Base-by-base conservation (phyloP, 768 basidiomycete species). In the Trametopsis cervina region DNA sequence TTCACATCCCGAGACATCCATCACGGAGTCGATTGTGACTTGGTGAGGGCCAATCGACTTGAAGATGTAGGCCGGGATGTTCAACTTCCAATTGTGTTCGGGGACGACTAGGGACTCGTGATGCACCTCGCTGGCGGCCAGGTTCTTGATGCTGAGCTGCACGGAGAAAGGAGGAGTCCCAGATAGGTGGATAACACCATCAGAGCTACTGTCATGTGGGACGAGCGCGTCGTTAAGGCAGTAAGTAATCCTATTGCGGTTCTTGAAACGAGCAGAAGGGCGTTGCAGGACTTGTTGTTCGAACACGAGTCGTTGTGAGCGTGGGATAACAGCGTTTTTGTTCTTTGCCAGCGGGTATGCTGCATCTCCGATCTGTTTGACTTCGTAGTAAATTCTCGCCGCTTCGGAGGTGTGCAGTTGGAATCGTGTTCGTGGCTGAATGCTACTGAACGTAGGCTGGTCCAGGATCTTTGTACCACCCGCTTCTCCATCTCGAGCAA, bases 141-240 rank as follows among this genome's bases (percentile, higher is more conserved):
- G 69, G 57, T 87, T 87, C 61, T 80, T 85, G 61, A 83, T 81
- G 12, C 78, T 87, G 40, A 98, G 63, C 22, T 80, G 70, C 12
- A 97, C 66, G 40, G 71, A 74, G 72, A 96, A 99, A 1, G 96
- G 96, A 4, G 94, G 83, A 17, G 81, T 76, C 17, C 96, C 96
- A 47, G 85, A 78, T 3, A 99, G 70, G 4, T 81, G 56, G 50
- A 99, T 65, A 29, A 76, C 60, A 2, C 81, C 83, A 51, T 89
- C 83, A 1, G 67, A 53, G n/a, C 65, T 51, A 12, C 63, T 59
- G 48, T 86, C 81, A 15, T 73, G 68, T 26, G 80, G 73, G 27
- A 66, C 65, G 50, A 93, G 76, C 1, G 66, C 66, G 46, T 91
- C 87, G 60, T 83, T 76, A 40, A 90, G 67, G 60, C 91, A 96